A percentile compares a stretch with the other conserved stretches of the same genome.
These are phyloP conservation scores for Canariomyces notabilis DNA, from an alignment of 2,329 filamentous ascomycete species.

Conservation along the genomic window DNA sequence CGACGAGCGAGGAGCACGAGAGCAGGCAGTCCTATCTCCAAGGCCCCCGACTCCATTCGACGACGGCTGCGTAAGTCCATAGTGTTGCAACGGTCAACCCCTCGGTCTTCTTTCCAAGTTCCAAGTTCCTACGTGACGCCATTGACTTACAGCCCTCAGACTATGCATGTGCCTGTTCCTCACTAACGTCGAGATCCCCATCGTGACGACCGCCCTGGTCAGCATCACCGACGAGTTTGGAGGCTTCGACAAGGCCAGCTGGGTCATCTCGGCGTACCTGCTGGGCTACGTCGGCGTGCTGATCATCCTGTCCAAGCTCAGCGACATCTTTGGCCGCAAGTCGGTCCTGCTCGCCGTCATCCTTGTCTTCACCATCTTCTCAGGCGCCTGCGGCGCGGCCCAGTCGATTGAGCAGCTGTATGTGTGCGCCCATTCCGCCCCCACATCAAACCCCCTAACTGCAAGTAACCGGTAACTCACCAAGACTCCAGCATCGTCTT, in stretches of 20 bases:
- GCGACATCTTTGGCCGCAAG: not conserved
- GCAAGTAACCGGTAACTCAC: not conserved
- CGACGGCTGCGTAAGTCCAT: too few relatives aligned
- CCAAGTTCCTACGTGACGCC: too few relatives aligned
- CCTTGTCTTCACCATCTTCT: not conserved
- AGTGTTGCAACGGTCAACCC: too few relatives aligned
- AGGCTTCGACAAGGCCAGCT: slow-evolving; percentile 34
- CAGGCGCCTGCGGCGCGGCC: not conserved
- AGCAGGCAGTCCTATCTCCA: too few relatives aligned
- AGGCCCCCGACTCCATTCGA: too few relatives aligned
- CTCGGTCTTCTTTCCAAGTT: too few relatives aligned
- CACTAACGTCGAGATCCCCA: slow-evolving; percentile 44
- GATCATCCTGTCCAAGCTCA: not conserved
- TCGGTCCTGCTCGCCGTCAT: not conserved
- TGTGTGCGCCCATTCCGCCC: not conserved
- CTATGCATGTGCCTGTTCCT: slow-evolving; percentile 34
- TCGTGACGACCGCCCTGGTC: slow-evolving; percentile 46
- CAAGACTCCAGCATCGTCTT: slow-evolving; percentile 20
- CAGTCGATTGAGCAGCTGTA: not conserved
- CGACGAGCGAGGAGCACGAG: too few relatives aligned
- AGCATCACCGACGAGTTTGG: slow-evolving; percentile 38
- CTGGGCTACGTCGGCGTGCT: slow-evolving; percentile 47
- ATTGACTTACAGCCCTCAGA: slow-evolving; percentile 12
- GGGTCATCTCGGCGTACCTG: slow-evolving; percentile 46
- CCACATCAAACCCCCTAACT: too few relatives aligned